Evolutionary conservation across 75 land plant species (phyloP).

Genomic region (Picea sitchensis): DNA sequence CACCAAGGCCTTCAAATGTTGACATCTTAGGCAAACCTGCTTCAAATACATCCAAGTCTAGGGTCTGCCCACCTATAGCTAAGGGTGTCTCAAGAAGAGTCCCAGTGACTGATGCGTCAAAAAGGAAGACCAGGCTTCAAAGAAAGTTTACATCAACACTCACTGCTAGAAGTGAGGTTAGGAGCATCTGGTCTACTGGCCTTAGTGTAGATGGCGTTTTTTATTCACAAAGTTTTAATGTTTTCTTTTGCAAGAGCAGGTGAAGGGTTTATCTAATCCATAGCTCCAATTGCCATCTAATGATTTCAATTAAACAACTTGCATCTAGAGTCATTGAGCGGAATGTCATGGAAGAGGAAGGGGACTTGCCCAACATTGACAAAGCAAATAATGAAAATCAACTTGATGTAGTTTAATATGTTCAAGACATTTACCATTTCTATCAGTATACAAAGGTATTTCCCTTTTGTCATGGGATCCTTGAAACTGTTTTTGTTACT

Average conservation of each 20-base stretch:
- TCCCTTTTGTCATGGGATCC: background rate
- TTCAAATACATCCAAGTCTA: background rate
- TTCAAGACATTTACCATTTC: slow-evolving; percentile 72
- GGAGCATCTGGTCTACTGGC: background rate
- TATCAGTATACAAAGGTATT: slow-evolving; percentile 63
- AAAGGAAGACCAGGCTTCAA: background rate
- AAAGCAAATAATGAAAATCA: slow-evolving; percentile 45
- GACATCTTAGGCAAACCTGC: background rate
- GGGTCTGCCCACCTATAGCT: background rate
- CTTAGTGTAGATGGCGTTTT: background rate
- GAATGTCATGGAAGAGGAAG: slow-evolving; percentile 15
- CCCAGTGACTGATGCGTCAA: background rate
- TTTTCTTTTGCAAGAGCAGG: background rate
- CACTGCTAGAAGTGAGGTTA: slow-evolving; percentile 42
- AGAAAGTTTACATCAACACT: slow-evolving; percentile 25
- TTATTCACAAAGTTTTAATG: background rate
- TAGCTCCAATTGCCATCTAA: background rate
- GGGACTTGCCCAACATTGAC: slow-evolving; percentile 62
- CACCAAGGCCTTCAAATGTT: slow-evolving; percentile 4
- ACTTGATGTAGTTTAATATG: slow-evolving; percentile 67
- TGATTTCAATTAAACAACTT: slow-evolving; percentile 18
- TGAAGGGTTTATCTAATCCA: background rate
- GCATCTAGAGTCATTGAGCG: slow-evolving; percentile 26
- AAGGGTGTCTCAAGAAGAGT: background rate
- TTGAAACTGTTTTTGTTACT: background rate